A percentile compares a stretch with the other conserved stretches of the same genome.
phyloP scores from a whole-genome alignment of 2,329 filamentous ascomycete genomes.

The Fusarium sp. region DNA sequence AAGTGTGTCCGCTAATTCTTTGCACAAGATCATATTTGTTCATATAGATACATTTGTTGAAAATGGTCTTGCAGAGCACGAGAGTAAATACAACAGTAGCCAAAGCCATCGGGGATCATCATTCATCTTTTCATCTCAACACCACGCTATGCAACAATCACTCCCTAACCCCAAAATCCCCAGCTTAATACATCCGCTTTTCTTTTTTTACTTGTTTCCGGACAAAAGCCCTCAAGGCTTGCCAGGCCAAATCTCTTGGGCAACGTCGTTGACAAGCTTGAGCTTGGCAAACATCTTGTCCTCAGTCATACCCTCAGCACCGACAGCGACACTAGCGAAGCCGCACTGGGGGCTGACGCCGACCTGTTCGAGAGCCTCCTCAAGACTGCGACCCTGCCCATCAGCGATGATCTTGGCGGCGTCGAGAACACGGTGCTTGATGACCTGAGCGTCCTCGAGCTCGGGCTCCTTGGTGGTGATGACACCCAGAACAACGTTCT shows the following conservation, averaged over 20 bases:
- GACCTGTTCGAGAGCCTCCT: conserved; percentile 75
- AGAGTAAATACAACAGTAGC: not conserved
- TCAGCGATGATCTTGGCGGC: conserved; percentile 77
- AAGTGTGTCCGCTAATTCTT: no score
- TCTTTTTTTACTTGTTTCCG: not conserved
- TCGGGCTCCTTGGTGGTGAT: conserved; percentile 73
- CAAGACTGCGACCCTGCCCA: conserved; percentile 72
- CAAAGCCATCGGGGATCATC: not conserved
- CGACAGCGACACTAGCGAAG: conserved; percentile 78
- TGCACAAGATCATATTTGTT: no score
- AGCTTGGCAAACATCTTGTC: conserved; percentile 81
- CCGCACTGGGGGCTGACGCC: conserved; percentile 80
- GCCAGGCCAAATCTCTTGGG: conserved; percentile 73
- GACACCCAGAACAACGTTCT: conserved; percentile 74
- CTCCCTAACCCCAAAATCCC: not conserved
- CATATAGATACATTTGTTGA: not conserved
- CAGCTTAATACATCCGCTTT: conserved; percentile 10
- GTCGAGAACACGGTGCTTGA: conserved; percentile 68
- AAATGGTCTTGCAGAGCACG: not conserved
- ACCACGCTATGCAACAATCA: conserved; percentile 36
- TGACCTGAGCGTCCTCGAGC: conserved; percentile 69
- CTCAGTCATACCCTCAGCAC: conserved; percentile 73
- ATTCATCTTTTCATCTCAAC: conserved; percentile 18
- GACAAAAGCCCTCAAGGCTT: conserved; percentile 9
- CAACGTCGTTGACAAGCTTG: conserved; percentile 76